Evolutionary conservation across 2,329 filamentous ascomycete genomes (phyloP).

Genomic region (Cryphonectria naterciae): DNA sequence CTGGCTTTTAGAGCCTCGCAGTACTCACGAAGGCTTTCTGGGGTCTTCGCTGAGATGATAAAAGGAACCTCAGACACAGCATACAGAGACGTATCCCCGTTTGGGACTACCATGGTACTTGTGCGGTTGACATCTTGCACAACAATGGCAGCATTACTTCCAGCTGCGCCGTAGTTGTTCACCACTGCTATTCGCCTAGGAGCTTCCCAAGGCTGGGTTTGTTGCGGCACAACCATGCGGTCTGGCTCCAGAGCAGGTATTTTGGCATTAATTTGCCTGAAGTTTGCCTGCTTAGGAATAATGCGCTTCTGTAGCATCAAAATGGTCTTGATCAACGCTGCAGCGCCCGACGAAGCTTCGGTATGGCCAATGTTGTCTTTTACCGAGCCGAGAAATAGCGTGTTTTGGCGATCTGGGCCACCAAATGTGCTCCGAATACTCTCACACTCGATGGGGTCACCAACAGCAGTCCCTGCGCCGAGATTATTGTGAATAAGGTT

Average conservation of each 20-base stretch:
- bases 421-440: constrained; percentile 38
- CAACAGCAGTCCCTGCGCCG: constrained; percentile 47
- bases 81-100: neutral
- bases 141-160: constrained; percentile 39
- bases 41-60: constrained; percentile 29
- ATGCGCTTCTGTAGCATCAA: constrained; percentile 38
- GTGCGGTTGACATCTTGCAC: neutral
- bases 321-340: constrained; percentile 39
- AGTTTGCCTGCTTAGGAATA: constrained; percentile 35
- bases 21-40: constrained; percentile 24
- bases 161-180: constrained; percentile 44
- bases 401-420: neutral
- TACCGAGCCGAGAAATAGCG: constrained; percentile 9
- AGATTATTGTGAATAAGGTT: too few species aligned
- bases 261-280: constrained; percentile 36
- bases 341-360: constrained; percentile 39
- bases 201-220: constrained; percentile 35
- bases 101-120: neutral
- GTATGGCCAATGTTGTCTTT: constrained; percentile 34
- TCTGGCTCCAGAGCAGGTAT: constrained; percentile 32
- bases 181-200: constrained; percentile 35
- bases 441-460: constrained; percentile 41
- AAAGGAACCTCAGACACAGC: neutral
- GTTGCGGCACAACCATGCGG: constrained; percentile 29
- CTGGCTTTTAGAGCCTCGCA: constrained; percentile 9